Conservation (phyloP, 768 basidiomycete genomes). For the Pleurotus pulmonarius region DNA sequence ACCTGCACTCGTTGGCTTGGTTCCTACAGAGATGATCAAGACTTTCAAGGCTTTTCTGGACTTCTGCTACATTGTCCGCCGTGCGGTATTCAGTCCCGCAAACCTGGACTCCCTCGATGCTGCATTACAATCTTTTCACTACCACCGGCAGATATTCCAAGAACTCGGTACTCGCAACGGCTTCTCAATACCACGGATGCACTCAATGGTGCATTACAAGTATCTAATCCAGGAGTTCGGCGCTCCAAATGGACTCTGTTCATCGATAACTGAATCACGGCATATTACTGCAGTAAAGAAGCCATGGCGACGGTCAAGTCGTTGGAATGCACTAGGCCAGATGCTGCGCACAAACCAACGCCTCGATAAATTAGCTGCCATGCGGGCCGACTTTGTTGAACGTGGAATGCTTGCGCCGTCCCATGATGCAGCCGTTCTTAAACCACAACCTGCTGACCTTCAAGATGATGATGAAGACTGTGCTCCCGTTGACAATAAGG, state of each 20-base stretch:
- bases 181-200: constrained; percentile 16
- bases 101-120: not conserved
- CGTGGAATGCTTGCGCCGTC: constrained; percentile 13
- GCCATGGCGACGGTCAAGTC: constrained; percentile 18
- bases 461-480: not conserved
- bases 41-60: constrained; percentile 16
- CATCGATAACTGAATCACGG: constrained; percentile 21
- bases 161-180: constrained; percentile 10
- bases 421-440: not conserved
- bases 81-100: constrained; percentile 1
- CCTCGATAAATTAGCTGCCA: constrained; percentile 17
- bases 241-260: constrained; percentile 18
- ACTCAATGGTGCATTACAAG: constrained; percentile 15
- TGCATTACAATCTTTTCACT: constrained; percentile 15
- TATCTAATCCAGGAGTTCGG: constrained; percentile 13
- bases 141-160: constrained; percentile 12
- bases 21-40: constrained; percentile 14
- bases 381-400: constrained; percentile 12
- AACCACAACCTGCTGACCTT: not conserved
- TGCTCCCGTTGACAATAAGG: not conserved
- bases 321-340: constrained; percentile 16
- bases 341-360: constrained; percentile 19
- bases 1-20: constrained; percentile 15
- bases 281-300: constrained; percentile 22
- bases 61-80: constrained; percentile 20